Base-by-base conservation (phyloP, 108 stramenopile genomes). In the Skeletonema costatum region DNA sequence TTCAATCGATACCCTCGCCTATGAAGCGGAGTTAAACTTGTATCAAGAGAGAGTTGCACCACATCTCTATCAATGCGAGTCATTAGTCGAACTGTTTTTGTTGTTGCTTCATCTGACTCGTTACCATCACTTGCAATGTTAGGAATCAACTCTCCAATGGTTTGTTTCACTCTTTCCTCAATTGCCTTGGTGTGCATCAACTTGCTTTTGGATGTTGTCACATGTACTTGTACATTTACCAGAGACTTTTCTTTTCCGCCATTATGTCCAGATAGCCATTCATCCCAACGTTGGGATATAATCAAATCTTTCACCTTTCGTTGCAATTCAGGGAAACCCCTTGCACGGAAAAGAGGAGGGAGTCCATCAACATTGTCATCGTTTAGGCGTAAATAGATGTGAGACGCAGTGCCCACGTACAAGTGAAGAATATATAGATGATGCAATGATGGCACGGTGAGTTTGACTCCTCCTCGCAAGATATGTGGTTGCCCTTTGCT, bases 1-100 rank as follows among this genome's bases (percentile, higher is more conserved):
- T 89, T 50, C 59, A 87, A 66, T 44, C 91, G 82, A 80, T 94
- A 94, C 25, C 91, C 93, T 64, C 93, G 64, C 76, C 73, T 78
- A 68, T 94, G 93, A 53, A 94, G 82, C 48, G 36, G 56, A 50
- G 33, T 21, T 41, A 1, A 85, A 80, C 82, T 85, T 38, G 89
- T 77, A 66, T 85, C 85, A 6, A 92, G 38, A 17, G 79, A 92
- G 10, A 94, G 41, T 41, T 88, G 81, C 3, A 92, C 89, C 46
- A 85, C 65, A 75, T 94, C 90, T 44, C 77, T 58, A 31, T 74
- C 58, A 19, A 94, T 71, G 11, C 83, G 75, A 11, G 88, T 88
- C 2, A 80, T 42, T 75, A 92, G 42, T 5, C 61, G 61, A 31
- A 92, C 56, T 50, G 50, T 60, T 17, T 70, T 64, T 50, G 50